A percentile compares a stretch with the other conserved stretches of the same genome.
These are phyloP conservation scores for Teratosphaeria nubilosa DNA, from an alignment of 2,329 filamentous ascomycete genomes.

Conservation along the genomic window DNA sequence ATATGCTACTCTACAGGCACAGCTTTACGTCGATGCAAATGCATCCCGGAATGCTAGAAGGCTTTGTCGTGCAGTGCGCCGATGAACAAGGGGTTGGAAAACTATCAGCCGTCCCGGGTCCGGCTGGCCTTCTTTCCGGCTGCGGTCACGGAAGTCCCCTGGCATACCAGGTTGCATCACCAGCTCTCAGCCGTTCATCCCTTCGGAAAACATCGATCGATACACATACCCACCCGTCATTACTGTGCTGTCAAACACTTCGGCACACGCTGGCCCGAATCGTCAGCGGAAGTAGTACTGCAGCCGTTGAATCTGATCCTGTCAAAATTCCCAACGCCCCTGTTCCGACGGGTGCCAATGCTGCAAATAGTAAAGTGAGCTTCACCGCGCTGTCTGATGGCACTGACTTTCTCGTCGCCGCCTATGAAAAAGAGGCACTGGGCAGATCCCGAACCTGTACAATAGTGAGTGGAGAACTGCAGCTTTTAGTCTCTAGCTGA, in stretches of 20 bases:
- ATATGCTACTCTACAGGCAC: too few species aligned
- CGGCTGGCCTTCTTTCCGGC: too few species aligned
- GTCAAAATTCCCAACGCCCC: neutral
- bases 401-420: neutral
- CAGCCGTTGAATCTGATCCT: neutral
- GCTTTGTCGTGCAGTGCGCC: too few species aligned
- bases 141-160: too few species aligned
- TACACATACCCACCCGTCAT: neutral
- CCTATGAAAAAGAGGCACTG: neutral
- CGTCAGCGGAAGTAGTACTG: conserved; percentile 1
- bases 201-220: too few species aligned
- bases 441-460: neutral
- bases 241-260: neutral
- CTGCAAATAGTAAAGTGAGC: neutral
- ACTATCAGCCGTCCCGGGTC: too few species aligned
- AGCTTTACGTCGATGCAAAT: too few species aligned
- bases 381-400: neutral
- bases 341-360: neutral
- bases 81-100: too few species aligned
- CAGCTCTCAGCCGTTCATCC: too few species aligned
- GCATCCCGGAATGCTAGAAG: too few species aligned
- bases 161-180: too few species aligned
- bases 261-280: conserved; percentile 2
- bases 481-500: neutral
- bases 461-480: neutral